phyloP scores from a whole-genome alignment of 805 yeast species.

The Candida pseudofarinosa region DNA sequence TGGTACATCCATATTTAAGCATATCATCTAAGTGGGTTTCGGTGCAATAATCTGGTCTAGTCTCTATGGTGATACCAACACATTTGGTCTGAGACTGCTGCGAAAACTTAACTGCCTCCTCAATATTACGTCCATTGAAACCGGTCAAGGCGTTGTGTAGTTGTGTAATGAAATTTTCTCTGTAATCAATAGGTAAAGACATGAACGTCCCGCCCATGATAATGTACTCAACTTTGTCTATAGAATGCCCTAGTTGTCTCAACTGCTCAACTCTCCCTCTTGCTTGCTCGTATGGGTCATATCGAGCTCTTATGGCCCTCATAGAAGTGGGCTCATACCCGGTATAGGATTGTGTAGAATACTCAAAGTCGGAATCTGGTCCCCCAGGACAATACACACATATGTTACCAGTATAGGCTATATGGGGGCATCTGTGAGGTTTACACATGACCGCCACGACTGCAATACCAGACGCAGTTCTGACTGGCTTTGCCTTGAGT shows the following conservation, averaged over 20 bases:
- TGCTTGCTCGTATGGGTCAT: conserved; percentile 98
- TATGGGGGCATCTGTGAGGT: conserved; percentile 98
- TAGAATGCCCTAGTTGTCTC: conserved; percentile 91
- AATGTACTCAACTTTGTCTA: conserved; percentile 95
- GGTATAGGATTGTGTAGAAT: conserved; percentile 95
- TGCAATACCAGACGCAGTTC: conserved; percentile 98
- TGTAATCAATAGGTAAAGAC: conserved; percentile 85
- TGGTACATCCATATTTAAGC: conserved; percentile 94
- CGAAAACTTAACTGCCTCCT: conserved; percentile 85
- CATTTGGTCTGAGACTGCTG: conserved; percentile 95
- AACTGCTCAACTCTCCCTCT: conserved; percentile 96
- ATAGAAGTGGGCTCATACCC: conserved; percentile 98
- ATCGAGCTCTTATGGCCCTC: conserved; percentile 98
- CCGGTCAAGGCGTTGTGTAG: conserved; percentile 95
- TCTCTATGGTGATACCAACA: conserved; percentile 97
- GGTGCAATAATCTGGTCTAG: conserved; percentile 97
- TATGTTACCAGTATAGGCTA: conserved; percentile 96
- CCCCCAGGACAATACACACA: conserved; percentile 99
- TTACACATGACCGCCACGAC: conserved; percentile 99
- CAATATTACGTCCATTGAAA: conserved; percentile 77
- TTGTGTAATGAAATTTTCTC: conserved; percentile 85
- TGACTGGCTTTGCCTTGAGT: conserved; percentile 95
- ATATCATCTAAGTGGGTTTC: conserved; percentile 92
- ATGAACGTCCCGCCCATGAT: conserved; percentile 99
- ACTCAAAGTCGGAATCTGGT: conserved; percentile 96